Base-by-base conservation (phyloP, 352 stramenopile species). In the Pythium sp. region DNA sequence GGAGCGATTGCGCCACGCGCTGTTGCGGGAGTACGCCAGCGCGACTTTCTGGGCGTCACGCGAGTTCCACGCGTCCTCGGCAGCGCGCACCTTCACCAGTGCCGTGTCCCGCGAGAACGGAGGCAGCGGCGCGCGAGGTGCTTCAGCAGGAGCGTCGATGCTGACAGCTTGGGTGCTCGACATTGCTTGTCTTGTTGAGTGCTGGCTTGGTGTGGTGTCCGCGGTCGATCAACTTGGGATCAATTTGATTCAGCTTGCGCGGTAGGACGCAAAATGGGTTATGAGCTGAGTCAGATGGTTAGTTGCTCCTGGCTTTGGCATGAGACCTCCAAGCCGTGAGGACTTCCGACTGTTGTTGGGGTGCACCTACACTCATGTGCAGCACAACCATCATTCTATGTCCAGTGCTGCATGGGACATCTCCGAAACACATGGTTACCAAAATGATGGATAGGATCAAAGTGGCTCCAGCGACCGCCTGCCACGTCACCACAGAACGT, bases 11-110 rank as follows among this genome's bases (percentile, higher is more conserved):
- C 91, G 80, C 89, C 91, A 97, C 58, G 60, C 64, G 43, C 84
- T 95, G 79, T 94, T 82, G 9, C 62, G 53, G 0, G 84, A 91
- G 78, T 97, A 97, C 18, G 87, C 91, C 32, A 91, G 76, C 41
- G 81, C 81, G 12, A 97, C 89, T 11, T 74, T 75, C 14, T 75
- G 60, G 4, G 89, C 78, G 43, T 97, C 86, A 7, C 83, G 74
- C 8, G 77, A 82, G 78, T 97, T 97, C 91, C 91, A 97, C 32
- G 83, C 91, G 65, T 97, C 88, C 58, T 97, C 91, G 1, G 91
- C 91, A 2, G 80, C 79, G 9, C 88, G 86, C 28, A 95, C 87
- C 72, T 97, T 97, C 2, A 91, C 5, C 1, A 76, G 65, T 5
- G 91, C 89, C 0, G 75, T 89, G 69, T 95, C 89, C 5, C 72